Conservation (phyloP, 345 rosid genomes). For the Salix koriyanagi region DNA sequence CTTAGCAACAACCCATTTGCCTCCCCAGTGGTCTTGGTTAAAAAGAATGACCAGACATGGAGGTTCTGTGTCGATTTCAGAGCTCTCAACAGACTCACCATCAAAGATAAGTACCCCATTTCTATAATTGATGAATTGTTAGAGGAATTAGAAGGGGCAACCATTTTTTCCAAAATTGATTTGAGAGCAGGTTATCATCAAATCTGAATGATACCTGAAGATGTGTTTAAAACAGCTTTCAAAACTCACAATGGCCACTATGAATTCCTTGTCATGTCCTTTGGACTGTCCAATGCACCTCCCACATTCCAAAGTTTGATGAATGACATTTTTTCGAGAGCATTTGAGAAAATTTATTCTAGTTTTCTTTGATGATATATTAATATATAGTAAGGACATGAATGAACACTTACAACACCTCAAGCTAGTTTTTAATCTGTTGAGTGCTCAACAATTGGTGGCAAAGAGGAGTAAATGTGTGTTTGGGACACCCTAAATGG, state of each 20-base stretch:
- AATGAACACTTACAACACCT: not conserved
- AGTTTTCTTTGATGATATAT: not conserved
- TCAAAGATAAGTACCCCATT: not conserved
- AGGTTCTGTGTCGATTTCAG: not conserved
- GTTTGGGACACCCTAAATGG: accelerated
- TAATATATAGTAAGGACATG: not conserved
- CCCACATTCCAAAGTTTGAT: not conserved
- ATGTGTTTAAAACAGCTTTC: not conserved
- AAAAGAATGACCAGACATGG: not conserved
- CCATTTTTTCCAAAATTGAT: not conserved
- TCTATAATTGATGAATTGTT: not conserved
- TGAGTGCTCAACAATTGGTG: not conserved
- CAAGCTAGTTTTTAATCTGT: not conserved
- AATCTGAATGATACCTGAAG: not conserved
- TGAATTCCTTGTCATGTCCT: not conserved
- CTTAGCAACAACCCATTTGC: not conserved
- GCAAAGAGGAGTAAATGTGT: not conserved
- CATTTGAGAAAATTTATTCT: not conserved
- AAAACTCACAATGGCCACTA: not conserved
- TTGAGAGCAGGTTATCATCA: not conserved
- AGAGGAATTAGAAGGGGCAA: not conserved
- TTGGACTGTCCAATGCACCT: not conserved
- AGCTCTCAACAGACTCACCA: not conserved
- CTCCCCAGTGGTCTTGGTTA: not conserved
- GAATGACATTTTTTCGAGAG: not conserved